Evolutionary conservation across 1,284 basidiomycete genomes (phyloP).

Genomic region (Tranzscheliella williamsii): DNA sequence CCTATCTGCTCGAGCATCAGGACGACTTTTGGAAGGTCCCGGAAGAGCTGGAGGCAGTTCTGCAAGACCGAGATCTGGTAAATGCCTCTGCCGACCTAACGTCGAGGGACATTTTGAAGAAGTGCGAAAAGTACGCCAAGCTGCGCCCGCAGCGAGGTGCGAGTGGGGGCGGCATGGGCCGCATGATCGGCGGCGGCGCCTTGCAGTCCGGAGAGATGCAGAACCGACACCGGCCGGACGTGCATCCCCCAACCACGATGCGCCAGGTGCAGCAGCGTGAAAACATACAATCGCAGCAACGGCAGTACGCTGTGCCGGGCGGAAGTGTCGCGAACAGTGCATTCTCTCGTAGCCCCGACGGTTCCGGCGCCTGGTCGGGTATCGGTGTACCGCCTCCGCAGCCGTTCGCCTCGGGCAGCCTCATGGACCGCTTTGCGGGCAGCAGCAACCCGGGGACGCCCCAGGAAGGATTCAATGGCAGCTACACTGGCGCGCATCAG

Average conservation of each 20-base stretch:
- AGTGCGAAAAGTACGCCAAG: conserved; percentile 52
- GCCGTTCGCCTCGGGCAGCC: conserved; percentile 7
- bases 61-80: conserved; percentile 56
- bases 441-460: conserved; percentile 9
- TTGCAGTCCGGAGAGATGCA: conserved; percentile 29
- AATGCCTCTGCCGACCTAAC: conserved; percentile 49
- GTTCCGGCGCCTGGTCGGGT: conserved; percentile 21
- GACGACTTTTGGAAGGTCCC: conserved; percentile 72
- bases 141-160: conserved; percentile 26
- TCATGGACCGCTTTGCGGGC: conserved; percentile 4
- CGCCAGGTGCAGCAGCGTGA: conserved; percentile 37
- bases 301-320: conserved; percentile 5
- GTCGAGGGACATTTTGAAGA: conserved; percentile 52
- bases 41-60: conserved; percentile 50
- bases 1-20: conserved; percentile 80
- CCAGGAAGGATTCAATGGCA: conserved; percentile 8
- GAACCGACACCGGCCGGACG: conserved; percentile 40
- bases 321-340: conserved; percentile 16
- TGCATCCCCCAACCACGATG: conserved; percentile 47
- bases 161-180: conserved; percentile 20
- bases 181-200: conserved; percentile 11
- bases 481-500: no score
- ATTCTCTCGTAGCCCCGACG: conserved; percentile 26
- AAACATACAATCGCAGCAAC: conserved; percentile 13
- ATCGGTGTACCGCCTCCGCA: conserved; percentile 5